Percentiles rank a stretch among this genome's conserved stretches.
phyloP scores from a whole-genome alignment of 2,329 filamentous ascomycete species.

The Sordariomycetes sp. region DNA sequence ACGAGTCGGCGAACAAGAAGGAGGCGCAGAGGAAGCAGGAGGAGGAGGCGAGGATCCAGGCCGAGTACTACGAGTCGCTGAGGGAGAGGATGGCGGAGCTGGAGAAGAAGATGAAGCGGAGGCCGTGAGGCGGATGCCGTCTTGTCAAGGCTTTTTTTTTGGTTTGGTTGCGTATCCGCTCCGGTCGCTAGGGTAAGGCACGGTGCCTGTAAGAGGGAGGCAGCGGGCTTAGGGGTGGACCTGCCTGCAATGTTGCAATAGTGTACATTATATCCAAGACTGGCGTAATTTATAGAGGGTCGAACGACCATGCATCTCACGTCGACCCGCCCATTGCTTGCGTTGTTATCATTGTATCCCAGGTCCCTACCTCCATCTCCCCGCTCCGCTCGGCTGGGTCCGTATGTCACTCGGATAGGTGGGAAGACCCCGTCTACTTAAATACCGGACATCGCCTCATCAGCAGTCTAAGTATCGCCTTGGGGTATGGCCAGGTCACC shows the following conservation, averaged over 20 bases:
- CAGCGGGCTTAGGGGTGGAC: neutral
- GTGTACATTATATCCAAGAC: neutral
- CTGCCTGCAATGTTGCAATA: neutral
- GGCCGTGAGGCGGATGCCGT: neutral
- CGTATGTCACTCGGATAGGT: too few species aligned
- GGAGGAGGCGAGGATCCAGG: slow-evolving; percentile 17
- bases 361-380: too few species aligned
- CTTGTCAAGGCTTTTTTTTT: neutral
- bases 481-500: too few species aligned
- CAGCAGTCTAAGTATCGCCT: too few species aligned
- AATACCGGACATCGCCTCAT: too few species aligned
- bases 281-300: neutral
- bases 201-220: neutral
- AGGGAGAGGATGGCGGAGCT: slow-evolving; percentile 16
- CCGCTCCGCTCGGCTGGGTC: too few species aligned
- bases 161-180: neutral
- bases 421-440: too few species aligned
- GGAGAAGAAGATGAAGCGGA: slow-evolving; percentile 20
- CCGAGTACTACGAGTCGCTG: slow-evolving; percentile 13
- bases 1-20: slow-evolving; percentile 20
- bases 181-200: neutral
- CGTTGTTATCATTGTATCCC: too few species aligned
- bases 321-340: too few species aligned
- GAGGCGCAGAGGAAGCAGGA: slow-evolving; percentile 19
- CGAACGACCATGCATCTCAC: too few species aligned